These are phyloP conservation scores for Ligustrum vulgare DNA, from an alignment of 257 asterid genomes.

Conservation along the genomic window DNA sequence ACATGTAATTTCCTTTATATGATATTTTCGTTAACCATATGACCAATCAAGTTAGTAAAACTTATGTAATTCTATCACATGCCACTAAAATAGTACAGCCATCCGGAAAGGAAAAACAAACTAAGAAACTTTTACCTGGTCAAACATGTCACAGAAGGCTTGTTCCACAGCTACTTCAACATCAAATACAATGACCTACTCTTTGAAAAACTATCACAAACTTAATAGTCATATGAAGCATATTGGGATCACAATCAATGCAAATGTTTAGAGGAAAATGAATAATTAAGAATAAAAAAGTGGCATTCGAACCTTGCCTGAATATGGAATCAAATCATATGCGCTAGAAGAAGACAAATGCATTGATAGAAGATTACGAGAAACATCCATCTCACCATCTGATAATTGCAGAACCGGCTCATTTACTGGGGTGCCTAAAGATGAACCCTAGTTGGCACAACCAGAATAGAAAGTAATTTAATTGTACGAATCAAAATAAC, in stretches of 20 bases:
- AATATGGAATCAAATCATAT: constrained; percentile 61
- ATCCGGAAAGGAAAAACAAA: background rate
- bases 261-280: background rate
- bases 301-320: constrained; percentile 68
- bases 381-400: constrained; percentile 39
- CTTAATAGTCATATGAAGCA: background rate
- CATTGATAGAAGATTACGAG: constrained; percentile 47
- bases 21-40: background rate
- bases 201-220: constrained; percentile 15
- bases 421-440: constrained; percentile 30
- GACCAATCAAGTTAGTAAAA: background rate
- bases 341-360: constrained; percentile 48
- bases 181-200: constrained; percentile 54
- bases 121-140: constrained; percentile 40
- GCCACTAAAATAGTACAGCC: background rate
- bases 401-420: constrained; percentile 29
- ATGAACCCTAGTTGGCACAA: constrained; percentile 43
- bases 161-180: constrained; percentile 50
- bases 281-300: background rate
- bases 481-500: constrained; percentile 6
- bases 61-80: background rate
- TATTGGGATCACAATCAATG: background rate
- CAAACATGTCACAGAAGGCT: constrained; percentile 60
- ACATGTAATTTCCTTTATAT: background rate
- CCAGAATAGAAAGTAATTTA: constrained; percentile 9